Evolutionary conservation across 345 rosid genomes (phyloP).

Genomic region (Ceriops zippeliana): DNA sequence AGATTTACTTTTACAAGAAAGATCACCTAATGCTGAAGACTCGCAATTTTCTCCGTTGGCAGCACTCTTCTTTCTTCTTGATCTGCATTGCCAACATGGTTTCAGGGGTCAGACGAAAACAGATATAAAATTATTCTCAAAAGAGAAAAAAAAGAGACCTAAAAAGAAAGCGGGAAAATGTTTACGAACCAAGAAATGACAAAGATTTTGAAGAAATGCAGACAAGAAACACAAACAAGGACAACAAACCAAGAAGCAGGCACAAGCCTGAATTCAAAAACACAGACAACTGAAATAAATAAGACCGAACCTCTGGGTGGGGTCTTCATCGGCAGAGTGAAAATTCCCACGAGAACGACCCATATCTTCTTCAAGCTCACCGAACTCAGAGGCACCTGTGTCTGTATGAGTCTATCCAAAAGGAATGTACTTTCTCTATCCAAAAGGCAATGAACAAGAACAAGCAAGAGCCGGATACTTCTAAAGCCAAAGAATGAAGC

Average conservation of each 20-base stretch:
- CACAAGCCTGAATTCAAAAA: background rate
- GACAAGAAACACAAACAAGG: background rate
- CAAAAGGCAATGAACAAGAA: background rate
- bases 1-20: background rate
- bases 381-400: background rate
- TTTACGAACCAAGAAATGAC: background rate
- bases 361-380: constrained; percentile 40
- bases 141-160: background rate
- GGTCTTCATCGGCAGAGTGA: constrained; percentile 81
- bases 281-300: constrained; percentile 1
- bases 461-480: background rate
- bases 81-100: constrained; percentile 43
- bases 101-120: background rate
- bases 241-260: background rate
- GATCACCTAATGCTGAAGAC: constrained; percentile 59
- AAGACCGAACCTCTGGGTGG: constrained; percentile 67
- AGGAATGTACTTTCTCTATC: background rate
- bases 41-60: constrained; percentile 74
- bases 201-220: background rate
- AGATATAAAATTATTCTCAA: background rate
- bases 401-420: background rate
- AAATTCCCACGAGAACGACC: constrained; percentile 97
- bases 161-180: background rate
- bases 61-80: constrained; percentile 83
- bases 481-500: background rate